A percentile compares a stretch with the other conserved stretches of the same genome.
Conservation (phyloP, 345 rosid genomes). For the Eucalyptus dawsonii region DNA sequence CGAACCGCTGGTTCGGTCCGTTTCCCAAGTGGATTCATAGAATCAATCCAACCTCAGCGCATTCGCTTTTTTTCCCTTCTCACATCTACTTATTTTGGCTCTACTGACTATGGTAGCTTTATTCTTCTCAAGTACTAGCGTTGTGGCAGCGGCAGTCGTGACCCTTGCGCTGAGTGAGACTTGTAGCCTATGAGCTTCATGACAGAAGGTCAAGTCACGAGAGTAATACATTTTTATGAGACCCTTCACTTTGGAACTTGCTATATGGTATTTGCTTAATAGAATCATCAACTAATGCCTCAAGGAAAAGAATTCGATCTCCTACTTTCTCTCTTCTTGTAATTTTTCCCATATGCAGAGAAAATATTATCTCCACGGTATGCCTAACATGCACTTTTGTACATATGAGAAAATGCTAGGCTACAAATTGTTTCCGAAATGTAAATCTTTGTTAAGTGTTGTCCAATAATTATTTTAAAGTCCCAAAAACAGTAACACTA, state of each 20-base stretch:
- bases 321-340: not conserved
- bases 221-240: not conserved
- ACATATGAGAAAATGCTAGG: not conserved
- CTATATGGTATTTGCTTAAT: not conserved
- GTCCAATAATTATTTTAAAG: not conserved
- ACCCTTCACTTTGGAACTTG: not conserved
- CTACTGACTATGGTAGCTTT: too few relatives aligned
- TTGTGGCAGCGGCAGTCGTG: too few relatives aligned
- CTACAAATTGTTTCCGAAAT: not conserved
- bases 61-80: too few relatives aligned
- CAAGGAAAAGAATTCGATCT: not conserved
- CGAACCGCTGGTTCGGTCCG: rapidly evolving
- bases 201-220: not conserved
- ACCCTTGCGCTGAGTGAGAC: not conserved
- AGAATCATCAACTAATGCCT: not conserved
- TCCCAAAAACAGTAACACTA: not conserved
- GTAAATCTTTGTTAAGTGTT: not conserved
- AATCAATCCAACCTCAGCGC: too few relatives aligned
- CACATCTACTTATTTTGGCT: too few relatives aligned
- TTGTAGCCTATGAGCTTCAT: not conserved
- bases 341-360: too few relatives aligned
- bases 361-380: not conserved
- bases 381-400: not conserved
- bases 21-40: too few relatives aligned
- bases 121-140: too few relatives aligned